Percentiles rank a stretch among this genome's conserved stretches.
These are phyloP conservation scores for Lobosporangium transversale DNA, from an alignment of 192 early-diverging fungal genomes.

Conservation along the genomic window DNA sequence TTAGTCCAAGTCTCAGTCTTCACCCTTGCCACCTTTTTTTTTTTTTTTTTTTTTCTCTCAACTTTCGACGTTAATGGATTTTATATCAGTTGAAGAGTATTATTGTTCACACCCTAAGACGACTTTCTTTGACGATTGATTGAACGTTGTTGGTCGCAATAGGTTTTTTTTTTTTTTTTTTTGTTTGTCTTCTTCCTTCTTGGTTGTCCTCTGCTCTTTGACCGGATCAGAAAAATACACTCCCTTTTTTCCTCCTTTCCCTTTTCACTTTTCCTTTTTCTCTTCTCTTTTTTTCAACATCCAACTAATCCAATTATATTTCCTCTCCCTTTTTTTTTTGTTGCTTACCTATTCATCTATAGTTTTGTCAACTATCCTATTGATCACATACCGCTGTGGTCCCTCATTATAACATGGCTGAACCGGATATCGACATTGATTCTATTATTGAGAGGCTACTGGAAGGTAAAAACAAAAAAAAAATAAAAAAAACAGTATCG, in stretches of 20 bases:
- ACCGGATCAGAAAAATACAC: not conserved
- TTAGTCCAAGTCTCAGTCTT: too few species aligned
- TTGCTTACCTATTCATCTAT: not conserved
- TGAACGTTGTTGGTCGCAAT: not conserved
- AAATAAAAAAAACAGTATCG: too few species aligned
- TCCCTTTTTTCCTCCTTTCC: not conserved
- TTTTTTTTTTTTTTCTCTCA: not conserved
- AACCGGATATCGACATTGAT: constrained; percentile 81
- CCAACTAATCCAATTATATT: too few species aligned
- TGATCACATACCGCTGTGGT: not conserved
- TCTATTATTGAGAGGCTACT: constrained; percentile 90
- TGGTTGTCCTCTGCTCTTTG: not conserved
- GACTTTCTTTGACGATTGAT: not conserved
- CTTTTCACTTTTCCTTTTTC: too few species aligned
- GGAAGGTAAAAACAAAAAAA: constrained; percentile 74
- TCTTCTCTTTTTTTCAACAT: not conserved
- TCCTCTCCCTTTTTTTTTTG: too few species aligned
- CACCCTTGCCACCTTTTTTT: too few species aligned
- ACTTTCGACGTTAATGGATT: not conserved
- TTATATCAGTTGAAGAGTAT: not conserved
- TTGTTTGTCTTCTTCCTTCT: not conserved
- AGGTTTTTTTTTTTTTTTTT: constrained; percentile 13
- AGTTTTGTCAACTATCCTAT: not conserved
- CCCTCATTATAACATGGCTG: constrained; percentile 63
- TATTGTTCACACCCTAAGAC: not conserved